Percentiles rank a stretch among this genome's conserved stretches.
Evolutionary conservation across 2,329 filamentous ascomycete species (phyloP).

Genomic region (Ophiocordyceps unilateralis): DNA sequence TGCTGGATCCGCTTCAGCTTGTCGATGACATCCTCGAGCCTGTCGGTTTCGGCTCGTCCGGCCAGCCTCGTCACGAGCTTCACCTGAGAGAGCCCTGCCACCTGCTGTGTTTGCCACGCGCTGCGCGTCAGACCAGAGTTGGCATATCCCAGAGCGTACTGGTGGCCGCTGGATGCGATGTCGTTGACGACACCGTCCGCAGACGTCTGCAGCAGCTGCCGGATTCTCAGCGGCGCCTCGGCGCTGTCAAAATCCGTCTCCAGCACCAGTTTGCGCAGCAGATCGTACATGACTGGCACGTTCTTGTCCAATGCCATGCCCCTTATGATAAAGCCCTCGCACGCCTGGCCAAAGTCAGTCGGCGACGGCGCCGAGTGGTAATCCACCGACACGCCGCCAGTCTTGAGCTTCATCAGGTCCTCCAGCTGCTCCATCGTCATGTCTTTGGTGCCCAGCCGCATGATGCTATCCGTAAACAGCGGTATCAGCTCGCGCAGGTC

Average conservation of each 20-base stretch:
- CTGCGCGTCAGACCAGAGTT: slow-evolving; percentile 61
- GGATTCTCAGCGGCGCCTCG: slow-evolving; percentile 64
- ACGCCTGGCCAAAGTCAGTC: slow-evolving; percentile 48
- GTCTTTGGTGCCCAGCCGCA: slow-evolving; percentile 78
- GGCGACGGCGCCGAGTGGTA: slow-evolving; percentile 74
- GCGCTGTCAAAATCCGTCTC: slow-evolving; percentile 83
- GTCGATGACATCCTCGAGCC: slow-evolving; percentile 55
- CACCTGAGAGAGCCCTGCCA: slow-evolving; percentile 80
- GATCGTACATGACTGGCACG: slow-evolving; percentile 76
- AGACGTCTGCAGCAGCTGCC: slow-evolving; percentile 70
- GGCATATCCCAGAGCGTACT: slow-evolving; percentile 69
- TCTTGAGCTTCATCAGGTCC: slow-evolving; percentile 90
- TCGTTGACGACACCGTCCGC: slow-evolving; percentile 83
- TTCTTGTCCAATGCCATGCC: slow-evolving; percentile 85
- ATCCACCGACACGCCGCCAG: slow-evolving; percentile 71
- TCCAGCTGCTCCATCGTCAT: slow-evolving; percentile 90
- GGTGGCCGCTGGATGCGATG: slow-evolving; percentile 79
- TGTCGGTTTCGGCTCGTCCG: slow-evolving; percentile 49
- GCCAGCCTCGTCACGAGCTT: slow-evolving; percentile 69
- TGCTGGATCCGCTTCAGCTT: slow-evolving; percentile 77
- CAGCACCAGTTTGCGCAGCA: slow-evolving; percentile 61
- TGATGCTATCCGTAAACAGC: slow-evolving; percentile 79
- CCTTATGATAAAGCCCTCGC: slow-evolving; percentile 68
- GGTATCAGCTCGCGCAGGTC: slow-evolving; percentile 74
- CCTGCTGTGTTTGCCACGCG: slow-evolving; percentile 62